Evolutionary conservation across 148 eudicot genomes (phyloP).

Genomic region (Polygonum aviculare): DNA sequence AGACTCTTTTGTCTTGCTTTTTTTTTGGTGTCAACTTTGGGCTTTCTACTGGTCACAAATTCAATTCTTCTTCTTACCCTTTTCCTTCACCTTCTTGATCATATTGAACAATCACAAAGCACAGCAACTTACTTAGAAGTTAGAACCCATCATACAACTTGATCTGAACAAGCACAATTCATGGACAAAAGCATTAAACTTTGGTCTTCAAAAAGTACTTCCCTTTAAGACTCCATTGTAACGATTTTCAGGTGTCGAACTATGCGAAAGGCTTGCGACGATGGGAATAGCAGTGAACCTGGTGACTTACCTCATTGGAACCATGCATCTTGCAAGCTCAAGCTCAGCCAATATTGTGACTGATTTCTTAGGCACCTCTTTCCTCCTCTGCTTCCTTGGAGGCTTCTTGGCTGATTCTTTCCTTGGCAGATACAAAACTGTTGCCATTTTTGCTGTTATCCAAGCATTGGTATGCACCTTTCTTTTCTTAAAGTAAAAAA

Average conservation of each 20-base stretch:
- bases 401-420: slow-evolving; percentile 84
- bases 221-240: background rate
- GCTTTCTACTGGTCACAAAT: background rate
- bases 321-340: slow-evolving; percentile 82
- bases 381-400: slow-evolving; percentile 72
- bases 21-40: slow-evolving; percentile 1
- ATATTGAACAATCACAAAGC: background rate
- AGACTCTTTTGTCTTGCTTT: slow-evolving; percentile 7
- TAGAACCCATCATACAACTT: background rate
- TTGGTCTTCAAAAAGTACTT: background rate
- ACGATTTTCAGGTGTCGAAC: slow-evolving; percentile 53
- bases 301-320: slow-evolving; percentile 67
- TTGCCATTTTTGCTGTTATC: slow-evolving; percentile 49
- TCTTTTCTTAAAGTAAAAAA: too few species aligned
- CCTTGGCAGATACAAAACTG: slow-evolving; percentile 76
- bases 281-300: slow-evolving; percentile 97
- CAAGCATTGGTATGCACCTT: slow-evolving; percentile 40
- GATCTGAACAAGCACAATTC: background rate
- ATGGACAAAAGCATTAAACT: background rate
- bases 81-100: background rate
- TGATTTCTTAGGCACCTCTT: slow-evolving; percentile 81
- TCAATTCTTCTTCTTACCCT: background rate
- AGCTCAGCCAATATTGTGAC: slow-evolving; percentile 78
- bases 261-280: slow-evolving; percentile 90
- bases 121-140: background rate